Conservation (phyloP, 768 basidiomycete genomes). For the Tubosaeta sp. region DNA sequence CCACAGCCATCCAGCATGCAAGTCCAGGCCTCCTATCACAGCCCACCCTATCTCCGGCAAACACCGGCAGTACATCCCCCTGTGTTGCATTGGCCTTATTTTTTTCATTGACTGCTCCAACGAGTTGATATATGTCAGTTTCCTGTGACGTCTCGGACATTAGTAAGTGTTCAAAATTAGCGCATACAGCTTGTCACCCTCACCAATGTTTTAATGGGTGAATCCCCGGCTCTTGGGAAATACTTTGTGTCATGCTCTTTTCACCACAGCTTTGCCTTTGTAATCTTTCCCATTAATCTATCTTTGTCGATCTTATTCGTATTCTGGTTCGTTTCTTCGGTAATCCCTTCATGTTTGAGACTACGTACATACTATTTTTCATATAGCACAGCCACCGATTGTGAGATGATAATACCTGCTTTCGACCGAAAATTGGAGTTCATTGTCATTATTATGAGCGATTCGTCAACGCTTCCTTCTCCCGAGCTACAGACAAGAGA, state of each 20-base stretch:
- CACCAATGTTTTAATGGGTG: constrained; percentile 71
- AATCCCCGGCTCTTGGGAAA: constrained; percentile 54
- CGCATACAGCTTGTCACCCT: neutral
- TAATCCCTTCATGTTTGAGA: no score
- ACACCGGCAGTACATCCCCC: constrained; percentile 18
- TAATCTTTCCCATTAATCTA: no score
- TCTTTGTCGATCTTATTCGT: no score
- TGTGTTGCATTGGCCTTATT: no score
- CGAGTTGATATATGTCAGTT: constrained; percentile 52
- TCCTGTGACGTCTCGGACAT: constrained; percentile 23
- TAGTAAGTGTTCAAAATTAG: constrained; percentile 49
- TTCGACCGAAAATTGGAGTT: neutral
- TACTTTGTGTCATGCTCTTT: constrained; percentile 55
- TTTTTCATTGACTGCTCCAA: no score
- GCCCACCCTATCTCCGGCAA: neutral
- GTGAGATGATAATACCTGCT: constrained; percentile 23
- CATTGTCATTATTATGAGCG: constrained; percentile 17
- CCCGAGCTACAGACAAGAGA: constrained; percentile 51
- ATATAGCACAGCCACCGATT: constrained; percentile 27
- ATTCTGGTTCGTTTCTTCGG: no score
- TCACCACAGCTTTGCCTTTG: no score
- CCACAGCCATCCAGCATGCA: neutral
- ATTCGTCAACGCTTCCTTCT: constrained; percentile 41
- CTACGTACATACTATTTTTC: no score
- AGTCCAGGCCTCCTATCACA: neutral